Conservation (phyloP, 768 basidiomycete species). For the Amanita inopinata region DNA sequence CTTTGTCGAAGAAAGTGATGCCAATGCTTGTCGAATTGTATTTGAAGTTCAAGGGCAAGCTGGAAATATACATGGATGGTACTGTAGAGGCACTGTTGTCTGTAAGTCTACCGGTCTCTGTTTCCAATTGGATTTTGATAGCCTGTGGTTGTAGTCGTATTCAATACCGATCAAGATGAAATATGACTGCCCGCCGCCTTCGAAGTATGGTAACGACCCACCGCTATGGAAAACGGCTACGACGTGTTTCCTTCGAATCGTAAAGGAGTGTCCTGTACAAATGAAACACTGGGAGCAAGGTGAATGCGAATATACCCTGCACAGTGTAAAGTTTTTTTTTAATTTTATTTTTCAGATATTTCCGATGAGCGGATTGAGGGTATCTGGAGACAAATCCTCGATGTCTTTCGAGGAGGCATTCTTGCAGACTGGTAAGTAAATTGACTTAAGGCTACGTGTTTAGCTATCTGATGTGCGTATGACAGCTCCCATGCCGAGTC, state of each 20-base stretch:
- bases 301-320: constrained; percentile 19
- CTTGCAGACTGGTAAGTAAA: constrained; percentile 70
- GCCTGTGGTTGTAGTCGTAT: constrained; percentile 47
- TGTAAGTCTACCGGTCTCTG: constrained; percentile 31
- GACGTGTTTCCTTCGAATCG: constrained; percentile 60
- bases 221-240: constrained; percentile 98
- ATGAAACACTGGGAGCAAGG: constrained; percentile 42
- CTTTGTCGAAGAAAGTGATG: constrained; percentile 81
- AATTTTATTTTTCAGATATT: constrained; percentile 29
- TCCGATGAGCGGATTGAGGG: constrained; percentile 60
- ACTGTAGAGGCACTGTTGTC: constrained; percentile 78
- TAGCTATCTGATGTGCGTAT: background rate
- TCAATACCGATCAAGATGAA: constrained; percentile 89
- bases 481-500: constrained; percentile 46
- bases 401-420: constrained; percentile 74
- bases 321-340: constrained; percentile 2
- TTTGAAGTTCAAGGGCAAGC: constrained; percentile 48
- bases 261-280: constrained; percentile 52
- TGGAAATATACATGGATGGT: constrained; percentile 66
- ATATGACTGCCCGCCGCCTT: constrained; percentile 87
- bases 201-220: constrained; percentile 76
- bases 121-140: background rate
- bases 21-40: constrained; percentile 76
- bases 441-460: background rate
- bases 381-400: constrained; percentile 79